Base-by-base conservation (phyloP, 345 rosid genomes). In the Erodium maritimum region DNA sequence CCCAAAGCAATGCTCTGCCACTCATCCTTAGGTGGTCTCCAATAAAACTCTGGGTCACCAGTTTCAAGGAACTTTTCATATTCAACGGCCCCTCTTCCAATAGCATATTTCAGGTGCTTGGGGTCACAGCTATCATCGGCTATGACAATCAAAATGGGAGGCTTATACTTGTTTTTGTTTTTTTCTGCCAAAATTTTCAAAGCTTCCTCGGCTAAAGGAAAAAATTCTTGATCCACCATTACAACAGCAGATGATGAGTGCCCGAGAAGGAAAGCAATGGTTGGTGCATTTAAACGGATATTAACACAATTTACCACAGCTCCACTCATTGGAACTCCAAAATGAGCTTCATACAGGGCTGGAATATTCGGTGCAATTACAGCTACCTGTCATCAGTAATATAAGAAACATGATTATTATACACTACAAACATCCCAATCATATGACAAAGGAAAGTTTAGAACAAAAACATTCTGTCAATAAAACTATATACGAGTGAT, bases 1-100 rank as follows among this genome's bases (percentile, higher is more conserved):
- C 90, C 91, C 54, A 93, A 70, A 62, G 96, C 78, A 23, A 93
- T 93, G 61, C 99, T 93, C 75, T 87, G 97, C 97, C 97, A 93
- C 69, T 87, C 99, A 58, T 93, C 97, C 62, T 62, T 80, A 0
- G 97, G 96, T 62, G 96, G 90, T 71, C 75, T 62, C 99, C 99
- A 93, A 17, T 65, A 66, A 70, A 69, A 85, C 21, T 78, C 85
- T 0, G 96, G 82, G 56, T 90, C 91, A 61, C 97, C 95, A 4
- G 65, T 68, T 68, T 74, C 87, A 66, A 90, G 80, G 74, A 93
- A 87, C 8, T 71, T 67, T 67, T 93, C 91, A 22, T 93, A 90
- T n/a, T 90, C 95, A 3, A 85, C 66, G 17, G 84, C 96, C n/a
- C 96, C 99, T 68, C 69, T 77, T 23, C 69, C 83, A 25, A 80